Evolutionary conservation across 2,329 filamentous ascomycete genomes (phyloP), one percentile per base, ranked within the genome.

Genomic region (Didymella keratinophila): DNA sequence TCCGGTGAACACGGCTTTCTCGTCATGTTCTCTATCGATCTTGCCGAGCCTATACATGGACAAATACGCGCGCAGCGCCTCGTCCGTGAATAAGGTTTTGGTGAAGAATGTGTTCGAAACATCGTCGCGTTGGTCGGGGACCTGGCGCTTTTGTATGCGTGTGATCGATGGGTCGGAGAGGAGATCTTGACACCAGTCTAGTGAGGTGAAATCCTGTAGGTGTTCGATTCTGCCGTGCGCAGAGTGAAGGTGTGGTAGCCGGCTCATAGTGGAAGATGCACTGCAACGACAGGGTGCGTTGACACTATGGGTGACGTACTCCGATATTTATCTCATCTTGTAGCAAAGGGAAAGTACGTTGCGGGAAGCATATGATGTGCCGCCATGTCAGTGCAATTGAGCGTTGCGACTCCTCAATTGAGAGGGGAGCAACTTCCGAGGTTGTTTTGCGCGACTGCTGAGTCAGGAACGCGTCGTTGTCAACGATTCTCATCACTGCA

Each of bases 131-230:
- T 52, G 25, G 6, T 49, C 39, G 20, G 53, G 42, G 14, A 57
- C 34, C 3, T 47, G 20, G 14, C 71, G 65, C 37, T 66, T 65
- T 30, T 43, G 32, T 2, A 71, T 67, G 14, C 58, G 60, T 16
- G 63, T 66, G 6, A 73, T 61, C 7, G 57, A 53, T 3, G 69
- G 66, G 39, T 71, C 68, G 25, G 63, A 66, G 16, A 72, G 60
- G 10, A 73, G 58, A 1, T 47, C 43, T 9, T 65, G 65, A 61
- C 71, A 73, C 68, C 70, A 72, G 46, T 64, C 58, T 53, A 62
- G 63, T 2, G 56, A 56, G 4, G 64, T 71, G 55, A 72, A 67
- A 58, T 71, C 70, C 55, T 70, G 63, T 9, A 71, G 44, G 44
- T 65, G 70, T 23, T 73, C 71, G 36, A 47, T 12, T 48, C 36